Evolutionary conservation across 2,329 filamentous ascomycete genomes (phyloP), one percentile per base, ranked within the genome.

Genomic region (Xylariales sp.): DNA sequence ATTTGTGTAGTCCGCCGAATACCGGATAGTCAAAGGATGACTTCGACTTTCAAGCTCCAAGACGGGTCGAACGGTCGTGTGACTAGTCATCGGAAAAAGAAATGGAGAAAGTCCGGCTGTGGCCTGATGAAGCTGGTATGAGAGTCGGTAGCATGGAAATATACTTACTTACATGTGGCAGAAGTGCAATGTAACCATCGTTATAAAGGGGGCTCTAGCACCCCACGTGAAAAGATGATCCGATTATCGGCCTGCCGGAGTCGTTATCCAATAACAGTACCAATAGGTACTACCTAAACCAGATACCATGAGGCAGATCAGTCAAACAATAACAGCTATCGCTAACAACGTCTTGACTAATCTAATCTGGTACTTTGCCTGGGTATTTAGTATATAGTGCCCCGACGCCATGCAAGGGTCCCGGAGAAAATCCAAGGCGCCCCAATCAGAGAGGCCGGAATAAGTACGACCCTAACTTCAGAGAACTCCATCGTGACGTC

Each of bases 211-310:
- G 2, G n/a, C 48, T 52, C 10, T 36, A 43, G 5, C 23, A 50
- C 57, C 55, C 56, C 56, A 49, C 65, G 50, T 50, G 58, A 56
- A 14, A 39, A 53, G 30, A 10, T 14, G 18, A 16, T 30, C 55
- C 58, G 50, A 66, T 62, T n/a, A 32, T 16, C 30, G 50, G 32
- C 34, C n/a, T 18, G 56, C 30, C 45, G 56, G 52, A 48, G 43
- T 10, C 41, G 23, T 50, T 46, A 30, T n/a, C 58, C 32, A 62
- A 67, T 63, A 5, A 43, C 14, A 28, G 39, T 32, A 45, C 39
- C 43, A 56, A 56, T 45, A 1, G 4, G 23, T 56, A 45, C 52
- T 41, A 62, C 53, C 53, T 28, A 9, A 23, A n/a, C 32, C 5
- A 45, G 53, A 50, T 63, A n/a, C n/a, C 23, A 41, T 12, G 9